These are phyloP conservation scores for Irpex sp. DNA, from an alignment of 1,284 basidiomycete genomes.

Conservation along the genomic window DNA sequence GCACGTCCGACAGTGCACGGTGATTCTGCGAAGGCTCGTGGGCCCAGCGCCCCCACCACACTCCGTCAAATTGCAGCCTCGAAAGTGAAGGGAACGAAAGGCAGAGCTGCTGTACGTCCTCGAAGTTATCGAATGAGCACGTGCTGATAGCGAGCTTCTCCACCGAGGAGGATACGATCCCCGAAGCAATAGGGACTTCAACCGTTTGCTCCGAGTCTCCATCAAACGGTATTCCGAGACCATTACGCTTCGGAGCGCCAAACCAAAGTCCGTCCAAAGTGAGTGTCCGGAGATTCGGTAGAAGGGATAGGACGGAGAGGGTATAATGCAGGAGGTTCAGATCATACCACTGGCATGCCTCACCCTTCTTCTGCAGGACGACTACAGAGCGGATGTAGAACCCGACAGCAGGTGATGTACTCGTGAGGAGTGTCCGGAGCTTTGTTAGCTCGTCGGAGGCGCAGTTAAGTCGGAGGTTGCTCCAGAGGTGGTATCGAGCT, in stretches of 20 bases:
- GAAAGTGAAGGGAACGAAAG: slow-evolving; percentile 3
- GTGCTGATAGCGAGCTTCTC: slow-evolving; percentile 9
- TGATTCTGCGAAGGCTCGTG: not conserved
- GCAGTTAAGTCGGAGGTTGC: slow-evolving; percentile 3
- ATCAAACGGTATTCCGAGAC: not conserved
- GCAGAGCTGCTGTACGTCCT: slow-evolving; percentile 5
- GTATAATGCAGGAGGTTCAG: slow-evolving; percentile 9
- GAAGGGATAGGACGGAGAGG: slow-evolving; percentile 5
- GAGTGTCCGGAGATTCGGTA: slow-evolving; percentile 2
- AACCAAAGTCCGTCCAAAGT: slow-evolving; percentile 13
- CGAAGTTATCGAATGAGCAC: slow-evolving; percentile 12
- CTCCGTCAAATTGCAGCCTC: slow-evolving; percentile 10
- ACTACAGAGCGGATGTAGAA: slow-evolving; percentile 7
- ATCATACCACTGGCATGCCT: slow-evolving; percentile 11
- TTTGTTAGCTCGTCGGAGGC: not conserved
- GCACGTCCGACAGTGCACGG: not conserved
- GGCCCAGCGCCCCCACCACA: slow-evolving; percentile 14
- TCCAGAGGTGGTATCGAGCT: slow-evolving; percentile 10
- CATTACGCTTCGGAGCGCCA: slow-evolving; percentile 2
- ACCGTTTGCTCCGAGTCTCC: not conserved
- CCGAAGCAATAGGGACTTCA: not conserved
- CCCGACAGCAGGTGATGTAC: slow-evolving; percentile 5
- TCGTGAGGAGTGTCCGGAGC: slow-evolving; percentile 1
- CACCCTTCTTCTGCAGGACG: slow-evolving; percentile 6
- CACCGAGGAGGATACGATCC: slow-evolving; percentile 4